Base-by-base conservation (phyloP, 805 yeast species). In the Yarrowia sp. region DNA sequence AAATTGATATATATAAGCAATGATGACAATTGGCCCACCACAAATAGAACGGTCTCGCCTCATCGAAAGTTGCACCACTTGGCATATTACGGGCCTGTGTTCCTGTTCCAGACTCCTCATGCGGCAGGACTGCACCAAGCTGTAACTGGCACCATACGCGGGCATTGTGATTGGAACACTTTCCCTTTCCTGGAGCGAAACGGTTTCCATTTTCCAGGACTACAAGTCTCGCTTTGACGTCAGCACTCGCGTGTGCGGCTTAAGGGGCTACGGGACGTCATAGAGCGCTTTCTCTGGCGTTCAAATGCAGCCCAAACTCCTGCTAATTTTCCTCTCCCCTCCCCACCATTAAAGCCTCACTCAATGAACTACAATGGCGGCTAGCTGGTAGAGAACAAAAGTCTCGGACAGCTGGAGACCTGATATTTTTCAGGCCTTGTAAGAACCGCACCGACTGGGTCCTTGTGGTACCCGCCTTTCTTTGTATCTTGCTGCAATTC, bases 101-200 rank as follows among this genome's bases (percentile, higher is more conserved):
- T 30, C 36, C 52, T 46, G 17, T 30, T 48, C 38, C 14, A 30
- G 36, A 2, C 11, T 12, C 35, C 14, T 7, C 54, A 32, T 48
- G 54, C 54, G 38, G 38, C 26, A 14, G 19, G 17, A 19, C 36
- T 48, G 54, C 54, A 48, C 26, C 16, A 4, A 5, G 52, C 54
- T 48, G 19, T 48, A 32, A 48, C 54, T 32, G 54, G 54, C 38
- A 48, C 54, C 43, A 35, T n/a, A 51, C 43, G 33, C 43, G 59
- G 21, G 30, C 43, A 4, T 14, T 30, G 54, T 38, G 38, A 48
- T 48, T 48, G 54, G 54, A 32, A 48, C 35, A 14, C 36, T 24
- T 22, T 4, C 17, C 30, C 40, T 2, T 22, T 41, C 30, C 46
- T 41, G 28, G 44, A 14, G 36, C 5, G 17, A 33, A n/a, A n/a